Conservation (phyloP, 139 green algal species). For the Parachlorella kessleri region DNA sequence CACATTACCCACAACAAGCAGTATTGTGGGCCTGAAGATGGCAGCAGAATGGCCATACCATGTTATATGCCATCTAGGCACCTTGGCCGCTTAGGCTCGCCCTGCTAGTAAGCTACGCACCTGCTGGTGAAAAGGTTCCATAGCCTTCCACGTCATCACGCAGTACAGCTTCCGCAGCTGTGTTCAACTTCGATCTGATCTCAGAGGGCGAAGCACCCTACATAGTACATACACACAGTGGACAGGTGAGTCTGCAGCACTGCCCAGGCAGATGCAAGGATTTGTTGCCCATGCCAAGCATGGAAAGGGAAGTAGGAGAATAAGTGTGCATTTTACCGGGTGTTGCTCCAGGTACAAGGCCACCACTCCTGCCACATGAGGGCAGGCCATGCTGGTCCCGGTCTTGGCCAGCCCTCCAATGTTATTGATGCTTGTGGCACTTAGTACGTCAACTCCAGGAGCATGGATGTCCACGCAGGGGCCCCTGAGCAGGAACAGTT, state of each 20-base stretch:
- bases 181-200: slow-evolving; percentile 46
- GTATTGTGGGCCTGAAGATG: too few relatives aligned
- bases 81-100: too few relatives aligned
- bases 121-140: slow-evolving; percentile 46
- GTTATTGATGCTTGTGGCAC: slow-evolving; percentile 8
- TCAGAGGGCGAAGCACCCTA: slow-evolving; percentile 51
- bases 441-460: slow-evolving; percentile 44
- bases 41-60: too few relatives aligned
- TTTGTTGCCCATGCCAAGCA: too few relatives aligned
- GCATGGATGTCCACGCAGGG: slow-evolving; percentile 71
- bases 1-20: too few relatives aligned
- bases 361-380: slow-evolving; percentile 62
- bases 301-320: too few relatives aligned
- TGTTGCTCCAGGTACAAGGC: slow-evolving; percentile 58
- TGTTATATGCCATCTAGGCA: too few relatives aligned
- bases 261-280: too few relatives aligned
- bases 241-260: too few relatives aligned
- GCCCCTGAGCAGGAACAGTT: slow-evolving; percentile 66
- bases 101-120: too few relatives aligned
- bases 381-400: slow-evolving; percentile 59
- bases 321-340: too few relatives aligned
- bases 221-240: too few relatives aligned
- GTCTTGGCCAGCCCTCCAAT: slow-evolving; percentile 10
- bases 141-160: slow-evolving; percentile 42
- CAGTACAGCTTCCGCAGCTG: slow-evolving; percentile 20